These are phyloP conservation scores for Fistulina hepatica DNA, from an alignment of 1,284 basidiomycete species.

Conservation along the genomic window DNA sequence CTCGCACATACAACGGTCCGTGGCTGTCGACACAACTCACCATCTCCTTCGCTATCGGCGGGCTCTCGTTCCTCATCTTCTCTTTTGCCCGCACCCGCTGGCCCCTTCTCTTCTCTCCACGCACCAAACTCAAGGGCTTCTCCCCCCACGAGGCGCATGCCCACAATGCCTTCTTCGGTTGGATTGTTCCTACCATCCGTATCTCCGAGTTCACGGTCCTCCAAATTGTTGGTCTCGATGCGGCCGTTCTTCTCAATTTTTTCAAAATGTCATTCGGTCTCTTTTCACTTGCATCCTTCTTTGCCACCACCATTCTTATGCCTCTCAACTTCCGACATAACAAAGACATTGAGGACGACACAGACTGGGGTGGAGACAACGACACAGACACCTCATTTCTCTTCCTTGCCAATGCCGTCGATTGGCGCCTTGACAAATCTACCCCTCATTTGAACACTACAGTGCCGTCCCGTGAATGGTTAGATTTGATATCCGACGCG, in stretches of 20 bases:
- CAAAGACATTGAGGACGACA: slow-evolving; percentile 65
- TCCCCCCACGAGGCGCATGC: slow-evolving; percentile 84
- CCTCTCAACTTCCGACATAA: slow-evolving; percentile 73
- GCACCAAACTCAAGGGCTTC: slow-evolving; percentile 91
- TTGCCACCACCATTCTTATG: slow-evolving; percentile 75
- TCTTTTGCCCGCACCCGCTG: slow-evolving; percentile 80
- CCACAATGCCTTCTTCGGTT: slow-evolving; percentile 81
- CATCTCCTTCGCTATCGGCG: slow-evolving; percentile 71
- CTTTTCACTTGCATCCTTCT: slow-evolving; percentile 77
- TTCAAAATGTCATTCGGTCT: slow-evolving; percentile 92
- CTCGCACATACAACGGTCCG: slow-evolving; percentile 70
- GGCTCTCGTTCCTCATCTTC: slow-evolving; percentile 57
- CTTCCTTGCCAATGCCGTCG: too few species aligned
- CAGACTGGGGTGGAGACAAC: slow-evolving; percentile 32
- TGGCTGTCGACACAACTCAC: slow-evolving; percentile 90
- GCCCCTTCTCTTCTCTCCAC: slow-evolving; percentile 83
- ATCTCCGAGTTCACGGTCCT: slow-evolving; percentile 91
- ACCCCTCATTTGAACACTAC: slow-evolving; percentile 25
- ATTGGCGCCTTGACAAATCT: slow-evolving; percentile 11
- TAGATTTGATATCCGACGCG: slow-evolving; percentile 78
- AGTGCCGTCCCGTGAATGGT: slow-evolving; percentile 48
- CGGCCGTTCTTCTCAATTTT: slow-evolving; percentile 89
- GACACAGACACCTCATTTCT: slow-evolving; percentile 29
- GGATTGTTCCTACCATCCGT: slow-evolving; percentile 86
- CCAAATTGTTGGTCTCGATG: slow-evolving; percentile 94